Percentiles rank a stretch among this genome's conserved stretches.
phyloP scores from a whole-genome alignment of 768 basidiomycete species.

The Udeniomyces megalosporus region DNA sequence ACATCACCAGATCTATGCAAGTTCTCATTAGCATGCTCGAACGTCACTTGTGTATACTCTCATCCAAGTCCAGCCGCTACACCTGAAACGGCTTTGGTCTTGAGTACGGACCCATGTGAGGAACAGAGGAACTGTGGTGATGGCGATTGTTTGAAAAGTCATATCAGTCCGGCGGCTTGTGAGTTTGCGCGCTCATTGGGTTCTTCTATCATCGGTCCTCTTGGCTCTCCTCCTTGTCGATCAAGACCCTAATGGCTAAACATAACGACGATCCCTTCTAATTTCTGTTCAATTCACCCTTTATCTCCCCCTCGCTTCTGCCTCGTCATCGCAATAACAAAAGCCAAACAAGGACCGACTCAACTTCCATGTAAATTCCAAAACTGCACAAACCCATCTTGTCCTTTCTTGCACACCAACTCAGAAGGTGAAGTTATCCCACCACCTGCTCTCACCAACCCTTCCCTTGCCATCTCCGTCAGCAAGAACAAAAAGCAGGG shows the following conservation, averaged over 20 bases:
- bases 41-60: conserved; percentile 72
- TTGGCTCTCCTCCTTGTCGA: neutral
- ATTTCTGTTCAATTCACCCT: neutral
- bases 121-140: conserved; percentile 78
- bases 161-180: conserved; percentile 73
- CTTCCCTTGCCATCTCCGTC: conserved; percentile 14
- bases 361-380: conserved; percentile 29
- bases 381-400: conserved; percentile 29
- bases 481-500: no score
- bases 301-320: neutral
- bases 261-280: neutral
- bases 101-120: conserved; percentile 86
- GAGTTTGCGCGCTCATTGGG: conserved; percentile 34
- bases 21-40: conserved; percentile 77
- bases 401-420: conserved; percentile 29
- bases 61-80: conserved; percentile 97
- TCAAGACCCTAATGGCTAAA: neutral
- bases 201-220: neutral
- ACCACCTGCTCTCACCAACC: conserved; percentile 25
- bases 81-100: conserved; percentile 78
- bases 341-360: neutral
- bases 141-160: conserved; percentile 79
- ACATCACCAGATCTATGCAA: conserved; percentile 52
- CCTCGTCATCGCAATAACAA: no score
- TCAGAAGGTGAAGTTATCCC: conserved; percentile 27